Base-by-base conservation (phyloP, 148 eudicot genomes). In the Vaccinium corymbosum region DNA sequence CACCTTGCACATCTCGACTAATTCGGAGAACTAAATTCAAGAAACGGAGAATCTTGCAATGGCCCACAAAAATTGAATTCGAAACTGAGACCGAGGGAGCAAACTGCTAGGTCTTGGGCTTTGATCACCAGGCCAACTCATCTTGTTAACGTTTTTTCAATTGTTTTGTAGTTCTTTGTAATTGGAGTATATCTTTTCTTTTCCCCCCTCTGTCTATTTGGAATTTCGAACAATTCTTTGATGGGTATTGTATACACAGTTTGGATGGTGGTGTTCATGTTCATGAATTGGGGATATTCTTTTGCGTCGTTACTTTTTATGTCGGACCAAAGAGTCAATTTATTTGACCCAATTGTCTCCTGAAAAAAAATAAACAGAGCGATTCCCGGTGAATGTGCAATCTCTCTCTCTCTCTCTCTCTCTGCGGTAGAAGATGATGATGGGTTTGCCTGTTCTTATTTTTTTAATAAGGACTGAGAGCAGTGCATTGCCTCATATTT, bases 261-360 rank as follows among this genome's bases (percentile, higher is more conserved):
- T 53, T 25, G 59, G 79, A 53, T 32, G 66, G 6, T 13, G 52
- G 19, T 73, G 70, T 35, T 53, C 52, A 20, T 25, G 79, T 4
- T 52, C 22, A n/a, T 72, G 19, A 51, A 82, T 35, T 62, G 70
- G 52, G 52, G 52, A 81, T 80, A 11, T 64, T 48, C 22, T 5
- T 2, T 46, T 51, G 12, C 10, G 13, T 32, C 66, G 66, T 79
- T 79, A 17, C 32, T 79, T 29, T 79, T 17, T 11, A 59, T 57
- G 72, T 32, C 82, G 9, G 51, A 80, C 29, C 72, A 7, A 22
- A 20, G 72, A 42, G 52, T 80, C 82, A 80, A 79, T 57, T 61
- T 61, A 5, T 42, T 59, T 59, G 71, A 59, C 82, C 71, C 20
- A 3, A 80, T 59, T 80, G 82, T 59, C 72, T 59, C 71, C 82